These are phyloP conservation scores for Lanmaoa rubissima DNA, from an alignment of 768 basidiomycete genomes.

Conservation along the genomic window DNA sequence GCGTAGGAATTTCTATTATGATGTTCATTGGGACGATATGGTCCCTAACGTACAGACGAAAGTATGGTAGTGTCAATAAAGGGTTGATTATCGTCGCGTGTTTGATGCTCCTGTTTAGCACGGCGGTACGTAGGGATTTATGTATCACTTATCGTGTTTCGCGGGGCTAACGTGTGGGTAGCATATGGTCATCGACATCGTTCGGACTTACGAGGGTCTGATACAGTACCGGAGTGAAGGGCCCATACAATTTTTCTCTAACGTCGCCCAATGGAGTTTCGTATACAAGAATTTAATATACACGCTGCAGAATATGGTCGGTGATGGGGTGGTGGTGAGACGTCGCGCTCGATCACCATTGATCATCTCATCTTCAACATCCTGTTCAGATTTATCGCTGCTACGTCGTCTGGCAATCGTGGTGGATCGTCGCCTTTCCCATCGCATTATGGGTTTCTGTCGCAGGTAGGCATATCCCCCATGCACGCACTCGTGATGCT, in stretches of 20 bases:
- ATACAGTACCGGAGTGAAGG: conserved; percentile 23
- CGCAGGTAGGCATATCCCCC: background rate
- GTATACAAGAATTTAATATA: conserved; percentile 26
- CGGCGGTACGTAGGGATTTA: conserved; percentile 12
- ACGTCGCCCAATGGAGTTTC: conserved; percentile 26
- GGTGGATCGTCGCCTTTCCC: conserved; percentile 21
- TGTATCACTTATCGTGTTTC: background rate
- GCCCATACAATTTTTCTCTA: conserved; percentile 25
- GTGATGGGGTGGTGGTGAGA: conserved; percentile 23
- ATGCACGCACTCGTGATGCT: background rate
- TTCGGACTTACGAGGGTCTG: conserved; percentile 21
- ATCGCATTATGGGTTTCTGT: conserved; percentile 18
- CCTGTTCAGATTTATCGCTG: conserved; percentile 26
- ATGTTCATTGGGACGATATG: conserved; percentile 31
- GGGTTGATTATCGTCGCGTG: conserved; percentile 19
- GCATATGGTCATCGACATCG: conserved; percentile 21
- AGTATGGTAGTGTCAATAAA: background rate
- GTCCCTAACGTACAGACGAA: conserved; percentile 13
- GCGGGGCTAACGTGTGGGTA: background rate
- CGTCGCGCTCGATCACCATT: background rate
- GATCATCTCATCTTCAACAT: background rate
- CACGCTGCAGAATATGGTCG: conserved; percentile 21
- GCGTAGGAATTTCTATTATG: conserved; percentile 28
- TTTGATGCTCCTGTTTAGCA: conserved; percentile 18
- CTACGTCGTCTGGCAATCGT: conserved; percentile 27